Conservation (phyloP, 352 stramenopile species). For the Globisporangium perplexum region DNA sequence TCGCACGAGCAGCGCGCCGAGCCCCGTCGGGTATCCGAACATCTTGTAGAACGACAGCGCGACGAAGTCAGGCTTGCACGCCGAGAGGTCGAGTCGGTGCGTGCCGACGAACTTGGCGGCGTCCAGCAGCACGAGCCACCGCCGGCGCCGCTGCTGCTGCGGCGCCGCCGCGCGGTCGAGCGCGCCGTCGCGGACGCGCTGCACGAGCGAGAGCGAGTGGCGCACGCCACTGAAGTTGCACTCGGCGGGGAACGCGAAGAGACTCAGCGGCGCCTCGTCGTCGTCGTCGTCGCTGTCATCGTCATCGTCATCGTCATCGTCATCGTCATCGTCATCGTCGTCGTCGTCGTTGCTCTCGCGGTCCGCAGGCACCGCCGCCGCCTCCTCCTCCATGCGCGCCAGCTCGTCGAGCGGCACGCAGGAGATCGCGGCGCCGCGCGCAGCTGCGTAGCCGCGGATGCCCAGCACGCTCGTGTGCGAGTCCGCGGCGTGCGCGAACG, state of each 20-base stretch:
- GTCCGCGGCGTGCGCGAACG: constrained; percentile 56
- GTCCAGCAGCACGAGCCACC: constrained; percentile 67
- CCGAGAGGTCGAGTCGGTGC: constrained; percentile 45
- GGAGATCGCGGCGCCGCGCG: constrained; percentile 15
- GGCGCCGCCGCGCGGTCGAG: not conserved
- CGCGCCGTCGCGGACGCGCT: constrained; percentile 24
- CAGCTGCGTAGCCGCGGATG: constrained; percentile 40
- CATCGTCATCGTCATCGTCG: no score
- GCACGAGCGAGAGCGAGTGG: constrained; percentile 40
- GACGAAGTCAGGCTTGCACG: constrained; percentile 51
- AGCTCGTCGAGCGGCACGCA: constrained; percentile 38
- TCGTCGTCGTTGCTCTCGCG: no score
- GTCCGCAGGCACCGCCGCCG: no score
- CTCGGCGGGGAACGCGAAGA: constrained; percentile 71
- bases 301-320: no score
- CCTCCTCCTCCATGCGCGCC: constrained; percentile 19
- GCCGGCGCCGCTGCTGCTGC: not conserved
- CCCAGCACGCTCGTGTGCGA: constrained; percentile 74
- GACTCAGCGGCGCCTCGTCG: constrained; percentile 15
- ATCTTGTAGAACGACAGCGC: constrained; percentile 83
- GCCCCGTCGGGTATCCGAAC: constrained; percentile 66
- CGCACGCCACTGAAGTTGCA: constrained; percentile 72
- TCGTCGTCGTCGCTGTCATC: not conserved
- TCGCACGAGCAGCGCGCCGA: constrained; percentile 55
- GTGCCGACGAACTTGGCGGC: constrained; percentile 64